Percentiles rank a stretch among this genome's conserved stretches.
Conservation (phyloP, 306 rosid genomes). For the Pyrus betulifolia region DNA sequence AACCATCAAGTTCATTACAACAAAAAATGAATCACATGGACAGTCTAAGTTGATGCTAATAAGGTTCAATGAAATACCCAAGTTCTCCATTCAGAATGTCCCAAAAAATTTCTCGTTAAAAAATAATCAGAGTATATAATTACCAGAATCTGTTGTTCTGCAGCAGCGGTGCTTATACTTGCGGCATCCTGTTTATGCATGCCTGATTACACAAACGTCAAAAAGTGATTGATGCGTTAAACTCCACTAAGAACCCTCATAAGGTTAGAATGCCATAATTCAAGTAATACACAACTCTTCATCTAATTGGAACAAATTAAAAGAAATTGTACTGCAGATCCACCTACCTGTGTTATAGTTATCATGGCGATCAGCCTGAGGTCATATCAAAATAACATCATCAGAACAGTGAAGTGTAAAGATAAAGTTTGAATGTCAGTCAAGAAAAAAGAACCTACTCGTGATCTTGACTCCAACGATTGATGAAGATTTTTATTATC, state of each 20-base stretch:
- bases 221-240: conserved; percentile 20
- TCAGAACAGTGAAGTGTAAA: conserved; percentile 10
- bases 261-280: neutral
- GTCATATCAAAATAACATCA: conserved; percentile 15
- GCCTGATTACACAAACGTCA: conserved; percentile 44
- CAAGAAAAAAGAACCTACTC: conserved; percentile 32
- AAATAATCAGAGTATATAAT: conserved; percentile 7
- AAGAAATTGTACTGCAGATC: conserved; percentile 7
- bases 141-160: conserved; percentile 97
- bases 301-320: conserved; percentile 4
- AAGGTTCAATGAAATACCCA: neutral
- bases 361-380: conserved; percentile 53
- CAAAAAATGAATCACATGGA: neutral
- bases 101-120: neutral
- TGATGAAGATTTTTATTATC: conserved; percentile 71
- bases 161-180: conserved; percentile 51
- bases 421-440: neutral
- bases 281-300: neutral
- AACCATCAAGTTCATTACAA: neutral
- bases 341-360: conserved; percentile 55
- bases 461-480: conserved; percentile 64
- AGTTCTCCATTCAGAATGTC: neutral
- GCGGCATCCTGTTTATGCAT: conserved; percentile 52
- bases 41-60: neutral
- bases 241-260: neutral